Percentiles rank a stretch among this genome's conserved stretches.
Evolutionary conservation across 345 rosid species (phyloP).

Genomic region (Eucalyptus coolabah): DNA sequence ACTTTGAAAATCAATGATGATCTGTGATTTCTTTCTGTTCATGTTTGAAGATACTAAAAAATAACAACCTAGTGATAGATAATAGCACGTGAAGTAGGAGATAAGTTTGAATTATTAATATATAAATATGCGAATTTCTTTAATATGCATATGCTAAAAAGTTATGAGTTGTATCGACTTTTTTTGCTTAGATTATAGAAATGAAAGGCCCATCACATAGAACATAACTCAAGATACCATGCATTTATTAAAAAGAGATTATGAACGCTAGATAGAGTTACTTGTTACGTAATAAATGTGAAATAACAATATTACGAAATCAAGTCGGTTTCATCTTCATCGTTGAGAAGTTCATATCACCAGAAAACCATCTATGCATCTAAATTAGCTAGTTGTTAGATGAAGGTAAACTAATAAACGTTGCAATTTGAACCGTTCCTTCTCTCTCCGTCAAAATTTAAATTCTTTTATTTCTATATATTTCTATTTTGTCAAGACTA

Average conservation of each 20-base stretch:
- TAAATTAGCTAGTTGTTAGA: not conserved
- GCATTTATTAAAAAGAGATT: not conserved
- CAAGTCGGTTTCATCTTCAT: not conserved
- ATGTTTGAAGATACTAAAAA: not conserved
- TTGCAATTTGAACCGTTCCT: not conserved
- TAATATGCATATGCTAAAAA: not conserved
- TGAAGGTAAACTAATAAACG: not conserved
- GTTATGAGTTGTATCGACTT: fast-evolving
- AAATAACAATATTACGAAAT: not conserved
- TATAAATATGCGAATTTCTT: not conserved
- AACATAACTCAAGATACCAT: not conserved
- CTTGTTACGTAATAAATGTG: fast-evolving
- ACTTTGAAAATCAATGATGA: not conserved
- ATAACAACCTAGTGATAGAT: not conserved
- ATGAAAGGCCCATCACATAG: not conserved
- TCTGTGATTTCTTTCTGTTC: not conserved
- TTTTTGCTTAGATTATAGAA: not conserved
- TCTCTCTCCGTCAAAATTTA: fast-evolving
- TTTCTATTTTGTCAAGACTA: not conserved
- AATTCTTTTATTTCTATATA: not conserved
- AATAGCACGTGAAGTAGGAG: not conserved
- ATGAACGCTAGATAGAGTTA: fast-evolving
- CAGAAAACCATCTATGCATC: not conserved
- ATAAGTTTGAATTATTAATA: not conserved
- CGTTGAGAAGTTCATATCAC: not conserved